Conservation (phyloP, 805 yeast genomes). For the Saturnispora ahearnii region DNA sequence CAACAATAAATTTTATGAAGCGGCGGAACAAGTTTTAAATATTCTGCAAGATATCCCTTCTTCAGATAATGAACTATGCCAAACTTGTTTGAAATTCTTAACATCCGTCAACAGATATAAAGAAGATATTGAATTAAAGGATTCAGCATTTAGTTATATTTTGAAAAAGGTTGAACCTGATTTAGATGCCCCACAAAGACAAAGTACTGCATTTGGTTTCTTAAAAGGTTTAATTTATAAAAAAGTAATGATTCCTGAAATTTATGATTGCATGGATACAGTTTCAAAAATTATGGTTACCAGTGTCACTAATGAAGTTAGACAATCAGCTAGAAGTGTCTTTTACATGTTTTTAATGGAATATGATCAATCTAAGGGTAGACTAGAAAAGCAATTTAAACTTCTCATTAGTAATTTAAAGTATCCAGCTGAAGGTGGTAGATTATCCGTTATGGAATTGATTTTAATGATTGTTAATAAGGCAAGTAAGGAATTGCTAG, state of each 20-base stretch:
- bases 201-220: slow-evolving; percentile 81
- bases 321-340: slow-evolving; percentile 76
- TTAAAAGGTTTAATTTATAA: slow-evolving; percentile 68
- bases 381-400: slow-evolving; percentile 73
- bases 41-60: slow-evolving; percentile 68
- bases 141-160: slow-evolving; percentile 63
- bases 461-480: slow-evolving; percentile 61
- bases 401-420: slow-evolving; percentile 71
- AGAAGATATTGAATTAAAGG: slow-evolving; percentile 55
- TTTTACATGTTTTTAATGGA: slow-evolving; percentile 84
- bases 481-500: slow-evolving; percentile 49
- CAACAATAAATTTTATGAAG: slow-evolving; percentile 44
- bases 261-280: slow-evolving; percentile 79
- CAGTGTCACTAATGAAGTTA: slow-evolving; percentile 70
- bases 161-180: slow-evolving; percentile 73
- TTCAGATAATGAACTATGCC: slow-evolving; percentile 73
- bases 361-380: slow-evolving; percentile 86
- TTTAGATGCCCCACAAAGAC: slow-evolving; percentile 79
- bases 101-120: slow-evolving; percentile 65
- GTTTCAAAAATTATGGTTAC: slow-evolving; percentile 83
- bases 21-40: slow-evolving; percentile 51
- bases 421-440: slow-evolving; percentile 79
- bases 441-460: slow-evolving; percentile 86
- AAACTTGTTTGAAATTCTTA: slow-evolving; percentile 65
- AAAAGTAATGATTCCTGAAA: slow-evolving; percentile 72